Conservation (phyloP, 1,284 basidiomycete genomes). For the Rhodotorula sp. region DNA sequence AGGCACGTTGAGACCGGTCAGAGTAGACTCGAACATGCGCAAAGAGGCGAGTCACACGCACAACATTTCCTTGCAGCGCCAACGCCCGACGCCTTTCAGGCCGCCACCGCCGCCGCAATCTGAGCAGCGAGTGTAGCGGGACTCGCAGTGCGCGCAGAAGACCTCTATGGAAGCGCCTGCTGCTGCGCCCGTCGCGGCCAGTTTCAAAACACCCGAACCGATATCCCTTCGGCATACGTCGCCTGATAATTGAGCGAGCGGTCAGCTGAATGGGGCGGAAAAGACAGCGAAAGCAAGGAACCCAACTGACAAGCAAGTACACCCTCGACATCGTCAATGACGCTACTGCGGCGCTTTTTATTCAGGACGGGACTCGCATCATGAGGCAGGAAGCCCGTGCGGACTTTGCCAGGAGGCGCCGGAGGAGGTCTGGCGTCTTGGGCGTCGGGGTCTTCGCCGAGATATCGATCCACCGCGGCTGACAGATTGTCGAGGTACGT, state of each 20-base stretch:
- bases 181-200: constrained; percentile 7
- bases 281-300: background rate
- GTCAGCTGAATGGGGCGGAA: background rate
- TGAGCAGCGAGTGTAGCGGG: constrained; percentile 30
- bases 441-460: constrained; percentile 4
- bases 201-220: constrained; percentile 15
- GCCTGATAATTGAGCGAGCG: constrained; percentile 5
- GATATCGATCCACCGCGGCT: constrained; percentile 26
- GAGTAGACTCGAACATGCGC: background rate
- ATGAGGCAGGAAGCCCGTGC: constrained; percentile 17
- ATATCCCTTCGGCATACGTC: constrained; percentile 34
- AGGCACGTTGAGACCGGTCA: background rate
- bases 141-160: constrained; percentile 34
- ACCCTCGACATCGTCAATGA: constrained; percentile 14
- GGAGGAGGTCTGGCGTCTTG: constrained; percentile 22
- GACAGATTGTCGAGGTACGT: constrained; percentile 30
- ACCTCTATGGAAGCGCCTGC: constrained; percentile 33
- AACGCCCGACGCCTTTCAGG: constrained; percentile 33
- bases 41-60: background rate
- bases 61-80: constrained; percentile 37
- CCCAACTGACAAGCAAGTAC: constrained; percentile 19
- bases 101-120: constrained; percentile 40
- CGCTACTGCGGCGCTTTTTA: constrained; percentile 25
- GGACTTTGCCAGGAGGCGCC: constrained; percentile 16
- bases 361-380: background rate